Percentiles rank a stretch among this genome's conserved stretches.
Evolutionary conservation across 192 early-diverging fungal species (phyloP).

Genomic region (Linnemannia exigua): DNA sequence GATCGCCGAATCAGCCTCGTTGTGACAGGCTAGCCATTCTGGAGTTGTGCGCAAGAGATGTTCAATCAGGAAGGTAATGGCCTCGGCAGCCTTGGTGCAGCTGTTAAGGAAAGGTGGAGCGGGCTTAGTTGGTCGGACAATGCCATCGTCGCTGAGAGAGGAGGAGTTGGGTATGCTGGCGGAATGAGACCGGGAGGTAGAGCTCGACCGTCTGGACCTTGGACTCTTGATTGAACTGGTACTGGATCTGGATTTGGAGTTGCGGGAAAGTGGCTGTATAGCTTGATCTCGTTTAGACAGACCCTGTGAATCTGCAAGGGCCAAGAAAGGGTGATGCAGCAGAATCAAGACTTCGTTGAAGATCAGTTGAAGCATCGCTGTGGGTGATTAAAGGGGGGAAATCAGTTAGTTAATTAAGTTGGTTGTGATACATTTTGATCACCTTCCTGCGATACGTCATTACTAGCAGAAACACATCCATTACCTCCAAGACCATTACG

Average conservation of each 20-base stretch:
- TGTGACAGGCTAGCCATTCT: slow-evolving; percentile 52
- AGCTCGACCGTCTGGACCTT: slow-evolving; percentile 34
- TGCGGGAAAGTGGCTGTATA: neutral
- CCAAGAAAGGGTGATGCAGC: slow-evolving; percentile 47
- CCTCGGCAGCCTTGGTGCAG: slow-evolving; percentile 55
- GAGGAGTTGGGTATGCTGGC: neutral
- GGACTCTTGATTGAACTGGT: slow-evolving; percentile 24
- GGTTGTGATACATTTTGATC: neutral
- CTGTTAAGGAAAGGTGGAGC: slow-evolving; percentile 47
- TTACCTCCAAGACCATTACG: slow-evolving; percentile 51
- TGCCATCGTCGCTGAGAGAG: neutral
- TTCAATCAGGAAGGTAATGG: slow-evolving; percentile 44
- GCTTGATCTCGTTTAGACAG: slow-evolving; percentile 10
- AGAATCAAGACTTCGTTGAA: slow-evolving; percentile 55
- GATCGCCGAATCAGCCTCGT: slow-evolving; percentile 41
- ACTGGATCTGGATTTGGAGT: slow-evolving; percentile 27
- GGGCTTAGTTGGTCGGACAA: neutral
- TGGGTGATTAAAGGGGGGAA: neutral
- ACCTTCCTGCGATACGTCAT: too few species aligned
- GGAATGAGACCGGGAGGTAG: slow-evolving; percentile 8
- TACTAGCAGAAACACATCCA: too few species aligned
- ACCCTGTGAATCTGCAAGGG: slow-evolving; percentile 34
- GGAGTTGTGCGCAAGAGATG: slow-evolving; percentile 46
- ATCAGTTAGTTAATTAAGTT: neutral
- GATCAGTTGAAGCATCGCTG: slow-evolving; percentile 54